Conservation (phyloP, 2,329 filamentous ascomycete genomes). For the Colletotrichum euphorbiae region DNA sequence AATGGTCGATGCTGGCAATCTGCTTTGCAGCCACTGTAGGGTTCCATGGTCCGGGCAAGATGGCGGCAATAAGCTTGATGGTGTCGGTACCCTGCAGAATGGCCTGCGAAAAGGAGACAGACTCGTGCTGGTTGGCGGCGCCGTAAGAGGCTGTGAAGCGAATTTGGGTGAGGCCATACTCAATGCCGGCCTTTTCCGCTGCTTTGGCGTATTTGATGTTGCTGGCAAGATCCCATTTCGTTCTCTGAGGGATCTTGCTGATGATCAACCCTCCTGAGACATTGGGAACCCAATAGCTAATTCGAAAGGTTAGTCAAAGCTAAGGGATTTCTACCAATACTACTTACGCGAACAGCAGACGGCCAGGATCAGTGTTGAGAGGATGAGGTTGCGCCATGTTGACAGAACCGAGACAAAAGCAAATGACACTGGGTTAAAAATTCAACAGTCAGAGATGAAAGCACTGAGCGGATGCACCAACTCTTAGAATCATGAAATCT, state of each 20-base stretch:
- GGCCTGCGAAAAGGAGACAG: constrained; percentile 63
- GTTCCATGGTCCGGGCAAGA: constrained; percentile 63
- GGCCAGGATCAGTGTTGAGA: constrained; percentile 32
- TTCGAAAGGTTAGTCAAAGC: constrained; percentile 34
- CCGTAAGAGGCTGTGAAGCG: constrained; percentile 64
- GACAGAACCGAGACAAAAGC: neutral
- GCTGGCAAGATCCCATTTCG: constrained; percentile 60
- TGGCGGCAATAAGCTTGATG: constrained; percentile 62
- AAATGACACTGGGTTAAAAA: too few relatives aligned
- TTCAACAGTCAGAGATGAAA: too few relatives aligned
- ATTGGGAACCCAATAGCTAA: constrained; percentile 64
- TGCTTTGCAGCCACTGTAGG: constrained; percentile 65
- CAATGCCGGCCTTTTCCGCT: constrained; percentile 61
- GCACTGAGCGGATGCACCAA: too few relatives aligned
- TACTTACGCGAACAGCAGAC: constrained; percentile 43
- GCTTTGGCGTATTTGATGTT: constrained; percentile 62
- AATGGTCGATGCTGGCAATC: constrained; percentile 64
- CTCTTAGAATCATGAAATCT: too few relatives aligned
- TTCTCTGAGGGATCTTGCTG: constrained; percentile 62
- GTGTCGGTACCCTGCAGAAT: constrained; percentile 59
- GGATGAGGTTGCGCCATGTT: constrained; percentile 26
- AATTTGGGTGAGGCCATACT: constrained; percentile 64
- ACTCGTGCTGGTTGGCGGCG: constrained; percentile 62
- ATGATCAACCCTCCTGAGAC: constrained; percentile 65
- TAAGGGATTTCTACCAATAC: neutral